Base-by-base conservation (phyloP, 2,329 filamentous ascomycete species). In the Fusarium austroafricanum region DNA sequence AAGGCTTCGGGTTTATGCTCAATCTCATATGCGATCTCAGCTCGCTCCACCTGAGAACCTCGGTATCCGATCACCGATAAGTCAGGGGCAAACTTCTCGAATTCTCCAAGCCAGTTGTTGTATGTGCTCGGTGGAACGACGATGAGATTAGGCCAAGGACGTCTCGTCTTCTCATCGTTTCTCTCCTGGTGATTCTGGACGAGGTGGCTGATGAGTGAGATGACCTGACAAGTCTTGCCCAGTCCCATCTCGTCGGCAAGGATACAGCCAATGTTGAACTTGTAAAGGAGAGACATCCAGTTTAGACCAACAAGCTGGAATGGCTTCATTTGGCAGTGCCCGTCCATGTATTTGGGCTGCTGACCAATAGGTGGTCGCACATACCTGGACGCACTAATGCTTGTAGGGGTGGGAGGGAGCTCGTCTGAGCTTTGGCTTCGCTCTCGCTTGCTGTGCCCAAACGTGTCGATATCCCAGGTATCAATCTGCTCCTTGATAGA, bases 181-280 rank as follows among this genome's bases (percentile, higher is more conserved):
- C 71, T 64, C 8, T 74, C 73, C 33, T 83, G 75, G 61, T 83
- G 88, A 29, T 87, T 87, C 74, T 94, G 89, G 17, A 92, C 89
- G 26, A 99, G 83, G 72, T 97, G 90, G 17, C 93, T 92, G 44
- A 99, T 85, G 73, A 99, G 93, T 0, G 93, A 90, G 71, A 99
- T 97, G 65, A 98, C 93, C 75, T 99, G 95, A 73, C 94, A 97
- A 1, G 96, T 99, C 83, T 99, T 99, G 44, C 96, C 96, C 39
- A 95, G 83, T 51, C 92, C 96, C 96, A 99, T 99, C 76, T 99
- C 96, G 76, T 99, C 96, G 3, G 96, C 96, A 18, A 99, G 83
- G 57, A 99, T 98, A 66, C 94, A 95, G 44, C 93, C 95, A 51
- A 96, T 86, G 28, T 89, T 85, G 59, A 92, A 89, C 52, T 90